phyloP scores from a whole-genome alignment of 441 rosid species.

The Adansonia rubrostipa region DNA sequence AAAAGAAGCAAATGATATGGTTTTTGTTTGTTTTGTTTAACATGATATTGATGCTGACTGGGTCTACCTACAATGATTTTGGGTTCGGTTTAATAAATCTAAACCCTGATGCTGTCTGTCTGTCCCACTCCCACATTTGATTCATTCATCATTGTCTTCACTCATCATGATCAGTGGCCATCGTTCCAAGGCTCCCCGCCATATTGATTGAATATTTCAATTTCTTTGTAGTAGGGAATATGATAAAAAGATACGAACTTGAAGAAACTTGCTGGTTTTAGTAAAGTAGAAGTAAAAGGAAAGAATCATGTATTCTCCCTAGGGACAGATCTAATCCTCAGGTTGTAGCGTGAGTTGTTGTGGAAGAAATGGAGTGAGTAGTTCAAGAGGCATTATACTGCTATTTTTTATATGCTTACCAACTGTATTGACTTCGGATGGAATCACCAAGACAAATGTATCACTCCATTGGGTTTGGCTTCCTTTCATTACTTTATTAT shows the following conservation, averaged over 20 bases:
- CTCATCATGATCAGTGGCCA: too few species aligned
- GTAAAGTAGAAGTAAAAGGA: constrained; percentile 45
- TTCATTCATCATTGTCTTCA: background rate
- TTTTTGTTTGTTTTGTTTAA: background rate
- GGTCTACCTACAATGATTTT: background rate
- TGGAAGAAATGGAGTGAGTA: too few species aligned
- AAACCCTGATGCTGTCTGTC: background rate
- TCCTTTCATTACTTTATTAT: too few species aligned
- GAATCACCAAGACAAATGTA: too few species aligned
- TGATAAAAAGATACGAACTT: constrained; percentile 42
- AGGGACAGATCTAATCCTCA: constrained; percentile 41
- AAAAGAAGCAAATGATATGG: background rate
- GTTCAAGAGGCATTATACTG: too few species aligned
- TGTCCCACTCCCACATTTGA: background rate
- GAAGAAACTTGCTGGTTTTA: constrained; percentile 44
- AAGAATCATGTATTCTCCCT: constrained; percentile 40
- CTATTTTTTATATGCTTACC: too few species aligned
- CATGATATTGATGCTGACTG: background rate
- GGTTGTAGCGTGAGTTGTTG: constrained; percentile 22
- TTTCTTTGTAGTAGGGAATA: constrained; percentile 34
- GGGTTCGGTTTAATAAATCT: background rate
- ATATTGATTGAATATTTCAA: too few species aligned
- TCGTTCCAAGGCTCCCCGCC: too few species aligned
- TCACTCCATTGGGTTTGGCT: too few species aligned
- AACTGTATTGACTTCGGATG: too few species aligned